Base-by-base conservation (phyloP, 148 eudicot genomes). In the Cornus suecica region DNA sequence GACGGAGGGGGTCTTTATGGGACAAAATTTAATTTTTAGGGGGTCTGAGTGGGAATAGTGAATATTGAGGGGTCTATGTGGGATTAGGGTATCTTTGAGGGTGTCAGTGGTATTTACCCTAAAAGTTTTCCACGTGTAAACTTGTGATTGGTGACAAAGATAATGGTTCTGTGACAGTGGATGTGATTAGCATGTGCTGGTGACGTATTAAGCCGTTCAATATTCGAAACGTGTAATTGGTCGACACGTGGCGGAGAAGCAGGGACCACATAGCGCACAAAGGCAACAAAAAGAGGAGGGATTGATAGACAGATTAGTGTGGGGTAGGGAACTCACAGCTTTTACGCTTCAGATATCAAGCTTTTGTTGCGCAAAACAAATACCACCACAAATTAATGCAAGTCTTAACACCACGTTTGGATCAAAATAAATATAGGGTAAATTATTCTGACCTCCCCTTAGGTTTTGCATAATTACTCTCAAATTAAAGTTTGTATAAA, bases 221-320 rank as follows among this genome's bases (percentile, higher is more conserved):
- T 31, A n/a, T 42, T 31, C 66, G 75, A 72, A 72, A 72, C 75
- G 75, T 72, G 75, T 60, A n/a, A 14, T n/a, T 14, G 29, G 66
- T 0, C 54, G 66, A 72, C 52, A 72, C 52, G 75, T 60, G 75
- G 27, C 1, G n/a, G 5, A 18, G 26, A 23, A 29, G n/a, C 31
- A 2, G 29, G 66, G 65, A n/a, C 65, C 75, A 32, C 75, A 32
- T 60, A 2, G 6, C 28, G 14, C 42, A 54, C 74, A 7, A 28
- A 71, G 1, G 13, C 13, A 65, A 65, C 15, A 65, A 16, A 29
- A 9, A 64, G 28, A 26, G 16, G 15, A 34, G 14, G 67, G 27
- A 9, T 13, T 48, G 15, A 28, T 27, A 5, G 34, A 65, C 34
- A 34, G 54, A 6, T 6, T 6, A 37, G 54, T 48, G 54, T 13